These are phyloP conservation scores for Lentinus tigrinus DNA, from an alignment of 768 basidiomycete species.

Conservation along the genomic window DNA sequence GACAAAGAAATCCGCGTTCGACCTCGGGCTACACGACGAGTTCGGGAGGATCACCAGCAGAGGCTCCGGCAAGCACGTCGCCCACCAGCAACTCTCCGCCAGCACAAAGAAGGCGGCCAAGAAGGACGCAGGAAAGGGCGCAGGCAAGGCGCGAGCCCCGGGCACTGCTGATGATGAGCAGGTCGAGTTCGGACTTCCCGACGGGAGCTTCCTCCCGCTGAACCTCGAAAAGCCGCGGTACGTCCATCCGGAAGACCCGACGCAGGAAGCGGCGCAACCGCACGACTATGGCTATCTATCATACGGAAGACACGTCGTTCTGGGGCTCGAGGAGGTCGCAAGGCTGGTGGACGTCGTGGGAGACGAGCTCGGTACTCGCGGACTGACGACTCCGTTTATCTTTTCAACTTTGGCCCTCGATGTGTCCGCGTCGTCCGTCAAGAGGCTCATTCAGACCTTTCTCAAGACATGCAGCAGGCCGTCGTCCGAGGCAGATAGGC, in stretches of 20 bases:
- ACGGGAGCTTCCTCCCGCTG: constrained; percentile 35
- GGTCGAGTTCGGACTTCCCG: constrained; percentile 30
- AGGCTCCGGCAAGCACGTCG: constrained; percentile 35
- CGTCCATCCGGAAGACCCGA: constrained; percentile 22
- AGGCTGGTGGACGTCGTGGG: constrained; percentile 70
- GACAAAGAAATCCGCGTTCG: constrained; percentile 23
- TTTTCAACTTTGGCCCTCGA: constrained; percentile 90
- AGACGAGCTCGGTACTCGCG: constrained; percentile 68
- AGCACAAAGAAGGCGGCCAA: constrained; percentile 12
- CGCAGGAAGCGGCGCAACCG: constrained; percentile 24
- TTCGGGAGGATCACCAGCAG: constrained; percentile 61
- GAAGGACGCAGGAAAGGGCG: constrained; percentile 15
- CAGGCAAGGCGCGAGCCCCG: constrained; percentile 35
- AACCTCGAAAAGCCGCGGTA: constrained; percentile 31
- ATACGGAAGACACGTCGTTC: constrained; percentile 68
- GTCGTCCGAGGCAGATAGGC: constrained; percentile 42
- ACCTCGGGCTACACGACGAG: constrained; percentile 49
- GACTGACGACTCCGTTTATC: constrained; percentile 84
- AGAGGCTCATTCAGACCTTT: constrained; percentile 78
- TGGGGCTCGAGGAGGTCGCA: constrained; percentile 72
- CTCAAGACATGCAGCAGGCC: constrained; percentile 53
- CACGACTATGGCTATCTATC: constrained; percentile 74
- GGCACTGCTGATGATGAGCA: constrained; percentile 35
- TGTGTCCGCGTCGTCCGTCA: constrained; percentile 70
- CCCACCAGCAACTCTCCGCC: constrained; percentile 23